A percentile compares a stretch with the other conserved stretches of the same genome.
phyloP scores from a whole-genome alignment of 257 asterid species.

The Solanum lycopersicoides region DNA sequence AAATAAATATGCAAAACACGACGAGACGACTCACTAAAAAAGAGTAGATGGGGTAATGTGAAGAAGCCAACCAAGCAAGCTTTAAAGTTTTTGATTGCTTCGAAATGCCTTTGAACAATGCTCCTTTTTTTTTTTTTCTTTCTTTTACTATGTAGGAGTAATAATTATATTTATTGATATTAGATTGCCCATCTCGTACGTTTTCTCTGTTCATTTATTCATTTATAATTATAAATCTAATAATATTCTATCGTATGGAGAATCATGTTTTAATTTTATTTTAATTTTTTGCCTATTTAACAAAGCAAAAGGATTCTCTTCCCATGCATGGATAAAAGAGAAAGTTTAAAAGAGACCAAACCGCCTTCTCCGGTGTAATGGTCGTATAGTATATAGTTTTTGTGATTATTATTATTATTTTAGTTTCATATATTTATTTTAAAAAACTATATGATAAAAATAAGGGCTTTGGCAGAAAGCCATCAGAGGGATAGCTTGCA shows the following conservation, averaged over 20 bases:
- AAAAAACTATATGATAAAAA: neutral
- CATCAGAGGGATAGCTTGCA: neutral
- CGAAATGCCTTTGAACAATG: constrained; percentile 22
- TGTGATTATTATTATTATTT: neutral
- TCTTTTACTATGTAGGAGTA: neutral
- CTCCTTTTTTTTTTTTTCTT: neutral
- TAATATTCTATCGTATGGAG: neutral
- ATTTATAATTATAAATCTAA: neutral
- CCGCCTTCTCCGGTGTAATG: neutral
- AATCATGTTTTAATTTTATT: neutral
- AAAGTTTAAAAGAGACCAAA: constrained; percentile 15
- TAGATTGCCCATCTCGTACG: constrained; percentile 36
- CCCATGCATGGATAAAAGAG: constrained; percentile 29
- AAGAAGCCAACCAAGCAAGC: constrained; percentile 20
- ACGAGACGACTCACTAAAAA: constrained; percentile 8
- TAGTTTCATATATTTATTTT: neutral
- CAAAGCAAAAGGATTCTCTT: constrained; percentile 3
- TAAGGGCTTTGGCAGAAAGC: neutral
- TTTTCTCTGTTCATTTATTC: constrained; percentile 9
- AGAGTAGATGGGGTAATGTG: constrained; percentile 5
- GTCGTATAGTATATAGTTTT: neutral
- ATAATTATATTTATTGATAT: neutral
- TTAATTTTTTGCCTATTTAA: neutral
- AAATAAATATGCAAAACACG: neutral
- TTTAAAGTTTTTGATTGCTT: constrained; percentile 18